A percentile compares a stretch with the other conserved stretches of the same genome.
Evolutionary conservation across 176 grass and related monocot species (phyloP).

Genomic region (Olyra latifolia): DNA sequence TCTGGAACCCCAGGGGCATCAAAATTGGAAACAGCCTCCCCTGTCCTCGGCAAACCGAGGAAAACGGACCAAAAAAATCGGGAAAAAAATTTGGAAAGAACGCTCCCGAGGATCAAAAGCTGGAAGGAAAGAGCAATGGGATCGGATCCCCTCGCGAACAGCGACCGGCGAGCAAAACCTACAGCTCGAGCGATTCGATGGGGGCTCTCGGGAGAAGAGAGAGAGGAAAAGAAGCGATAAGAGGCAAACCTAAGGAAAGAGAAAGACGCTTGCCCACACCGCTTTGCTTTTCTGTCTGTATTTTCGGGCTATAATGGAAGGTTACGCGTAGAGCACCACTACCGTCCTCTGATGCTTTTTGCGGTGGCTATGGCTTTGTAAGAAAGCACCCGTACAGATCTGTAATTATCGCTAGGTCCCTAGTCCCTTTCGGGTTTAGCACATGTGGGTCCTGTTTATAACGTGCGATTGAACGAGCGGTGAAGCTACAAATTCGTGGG

Average conservation of each 20-base stretch:
- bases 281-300: conserved; percentile 31
- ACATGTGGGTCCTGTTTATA: background rate
- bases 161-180: conserved; percentile 19
- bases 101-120: background rate
- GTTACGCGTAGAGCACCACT: conserved; percentile 52
- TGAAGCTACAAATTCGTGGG: background rate
- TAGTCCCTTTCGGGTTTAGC: too few species aligned
- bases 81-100: background rate
- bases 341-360: conserved; percentile 31
- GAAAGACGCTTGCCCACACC: conserved; percentile 30
- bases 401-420: conserved; percentile 27
- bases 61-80: background rate
- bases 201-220: background rate
- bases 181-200: conserved; percentile 41
- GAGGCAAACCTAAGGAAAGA: too few species aligned
- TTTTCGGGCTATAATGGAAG: conserved; percentile 54
- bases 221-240: conserved; percentile 7
- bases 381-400: background rate
- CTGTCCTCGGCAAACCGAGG: background rate
- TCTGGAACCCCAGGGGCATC: conserved; percentile 30
- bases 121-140: background rate
- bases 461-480: background rate
- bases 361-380: background rate
- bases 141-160: conserved; percentile 19
- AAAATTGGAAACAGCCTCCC: conserved; percentile 13